These are phyloP conservation scores for Talaromyces marneffei DNA, from an alignment of 2,329 filamentous ascomycete genomes.

Conservation along the genomic window DNA sequence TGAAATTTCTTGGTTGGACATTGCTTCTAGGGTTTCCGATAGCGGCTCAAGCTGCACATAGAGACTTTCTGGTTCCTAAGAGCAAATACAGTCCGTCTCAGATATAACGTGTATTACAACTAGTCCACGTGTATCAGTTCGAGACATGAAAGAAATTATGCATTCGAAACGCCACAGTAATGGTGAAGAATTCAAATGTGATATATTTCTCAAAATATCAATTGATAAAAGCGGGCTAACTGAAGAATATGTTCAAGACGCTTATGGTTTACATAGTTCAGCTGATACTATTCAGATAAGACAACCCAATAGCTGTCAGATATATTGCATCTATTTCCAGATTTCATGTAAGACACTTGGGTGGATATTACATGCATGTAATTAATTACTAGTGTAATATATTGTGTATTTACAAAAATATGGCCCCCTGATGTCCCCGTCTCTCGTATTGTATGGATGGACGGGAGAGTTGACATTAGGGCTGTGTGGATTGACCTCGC, in stretches of 20 bases:
- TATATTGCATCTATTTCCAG: background rate
- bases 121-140: background rate
- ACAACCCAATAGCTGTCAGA: background rate
- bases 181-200: background rate
- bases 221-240: constrained; percentile 1
- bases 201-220: background rate
- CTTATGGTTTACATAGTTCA: no score
- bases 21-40: background rate
- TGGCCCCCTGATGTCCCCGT: background rate
- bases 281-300: background rate
- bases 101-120: background rate
- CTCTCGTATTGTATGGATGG: background rate
- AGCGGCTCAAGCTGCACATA: background rate
- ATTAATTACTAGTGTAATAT: background rate
- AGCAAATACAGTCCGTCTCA: background rate
- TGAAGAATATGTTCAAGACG: background rate
- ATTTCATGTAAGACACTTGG: background rate
- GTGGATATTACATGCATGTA: background rate
- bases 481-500: background rate
- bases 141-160: background rate
- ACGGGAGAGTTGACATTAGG: background rate
- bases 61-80: background rate
- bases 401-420: background rate
- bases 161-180: background rate
- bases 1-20: background rate